Percentiles rank a stretch among this genome's conserved stretches.
Evolutionary conservation across 2,329 filamentous ascomycete species (phyloP).

Genomic region (Knoxdaviesia capensis): DNA sequence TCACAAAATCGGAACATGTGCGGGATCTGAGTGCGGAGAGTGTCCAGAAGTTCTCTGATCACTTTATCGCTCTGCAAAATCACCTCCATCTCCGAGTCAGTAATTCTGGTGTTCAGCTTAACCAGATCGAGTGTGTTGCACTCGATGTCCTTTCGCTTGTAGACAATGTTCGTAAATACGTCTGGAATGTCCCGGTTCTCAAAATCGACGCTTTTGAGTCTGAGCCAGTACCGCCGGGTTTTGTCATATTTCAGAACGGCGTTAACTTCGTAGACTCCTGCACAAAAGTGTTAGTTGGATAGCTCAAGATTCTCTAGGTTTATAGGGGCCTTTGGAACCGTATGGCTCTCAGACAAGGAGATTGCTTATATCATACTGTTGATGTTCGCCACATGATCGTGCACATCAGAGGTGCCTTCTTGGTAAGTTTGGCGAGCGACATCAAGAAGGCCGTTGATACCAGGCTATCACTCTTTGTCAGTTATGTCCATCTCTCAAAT

Average conservation of each 20-base stretch:
- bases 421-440: constrained; percentile 79
- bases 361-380: constrained; percentile 26
- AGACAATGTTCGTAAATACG: constrained; percentile 57
- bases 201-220: constrained; percentile 40
- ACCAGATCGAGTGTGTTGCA: constrained; percentile 74
- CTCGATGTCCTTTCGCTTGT: constrained; percentile 57
- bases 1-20: constrained; percentile 70
- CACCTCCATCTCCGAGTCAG: constrained; percentile 66
- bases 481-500: constrained; percentile 4
- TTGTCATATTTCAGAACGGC: constrained; percentile 58
- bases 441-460: constrained; percentile 70
- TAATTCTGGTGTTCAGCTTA: constrained; percentile 60
- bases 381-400: constrained; percentile 48
- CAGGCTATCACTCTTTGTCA: constrained; percentile 27
- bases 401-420: constrained; percentile 62
- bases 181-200: constrained; percentile 39
- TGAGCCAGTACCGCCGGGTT: constrained; percentile 61
- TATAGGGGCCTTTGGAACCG: constrained; percentile 1
- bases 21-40: constrained; percentile 53
- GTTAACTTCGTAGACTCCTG: constrained; percentile 35
- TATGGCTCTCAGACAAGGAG: too few species aligned
- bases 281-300: too few species aligned
- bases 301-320: too few species aligned
- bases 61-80: constrained; percentile 63
- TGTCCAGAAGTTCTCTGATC: constrained; percentile 48